These are phyloP conservation scores for Casuarina cunninghamiana DNA, from an alignment of 306 rosid species.

Conservation along the genomic window DNA sequence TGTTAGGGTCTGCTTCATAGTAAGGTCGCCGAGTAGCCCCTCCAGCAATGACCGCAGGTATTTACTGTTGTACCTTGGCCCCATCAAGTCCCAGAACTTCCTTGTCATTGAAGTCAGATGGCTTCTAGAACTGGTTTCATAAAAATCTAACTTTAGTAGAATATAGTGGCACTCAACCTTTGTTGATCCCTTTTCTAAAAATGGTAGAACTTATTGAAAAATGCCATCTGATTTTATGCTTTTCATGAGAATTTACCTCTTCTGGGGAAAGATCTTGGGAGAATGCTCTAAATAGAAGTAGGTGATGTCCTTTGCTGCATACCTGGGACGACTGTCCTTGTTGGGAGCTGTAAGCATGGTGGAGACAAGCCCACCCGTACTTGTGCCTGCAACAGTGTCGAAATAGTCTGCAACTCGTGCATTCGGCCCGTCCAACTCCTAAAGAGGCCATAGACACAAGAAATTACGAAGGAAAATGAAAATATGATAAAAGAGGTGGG, in stretches of 20 bases:
- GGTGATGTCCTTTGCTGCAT: constrained; percentile 14
- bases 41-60: constrained; percentile 30
- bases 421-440: constrained; percentile 15
- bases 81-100: background rate
- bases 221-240: background rate
- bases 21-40: constrained; percentile 36
- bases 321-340: constrained; percentile 20
- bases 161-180: no score
- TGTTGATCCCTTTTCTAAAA: no score
- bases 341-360: constrained; percentile 26
- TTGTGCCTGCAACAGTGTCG: constrained; percentile 28
- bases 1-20: constrained; percentile 40
- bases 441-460: background rate
- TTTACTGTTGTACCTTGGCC: constrained; percentile 50
- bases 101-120: background rate
- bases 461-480: background rate
- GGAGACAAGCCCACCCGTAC: constrained; percentile 26
- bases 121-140: background rate
- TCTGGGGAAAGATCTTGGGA: constrained; percentile 22
- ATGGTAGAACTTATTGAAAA: background rate
- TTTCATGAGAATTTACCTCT: background rate
- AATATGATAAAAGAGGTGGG: no score
- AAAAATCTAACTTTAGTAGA: background rate
- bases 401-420: constrained; percentile 26
- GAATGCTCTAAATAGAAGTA: constrained; percentile 20